Evolutionary conservation across 345 rosid genomes (phyloP).

Genomic region (Mallotus nudiflorus): DNA sequence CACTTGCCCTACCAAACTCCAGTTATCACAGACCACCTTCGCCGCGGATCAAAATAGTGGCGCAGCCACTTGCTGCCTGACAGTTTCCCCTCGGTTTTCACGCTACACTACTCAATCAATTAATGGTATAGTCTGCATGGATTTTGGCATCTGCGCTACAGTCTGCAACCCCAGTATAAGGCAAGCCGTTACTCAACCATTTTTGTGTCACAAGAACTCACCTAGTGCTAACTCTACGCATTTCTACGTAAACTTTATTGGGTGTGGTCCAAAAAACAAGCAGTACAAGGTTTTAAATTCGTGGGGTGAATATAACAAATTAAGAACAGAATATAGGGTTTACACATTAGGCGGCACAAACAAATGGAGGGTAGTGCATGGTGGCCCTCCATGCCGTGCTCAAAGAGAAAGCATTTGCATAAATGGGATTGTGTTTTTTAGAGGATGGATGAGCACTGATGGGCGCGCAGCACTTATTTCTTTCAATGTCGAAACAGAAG

Average conservation of each 20-base stretch:
- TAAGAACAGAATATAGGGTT: conserved; percentile 3
- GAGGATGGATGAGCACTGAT: conserved; percentile 1
- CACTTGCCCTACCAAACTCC: conserved; percentile 21
- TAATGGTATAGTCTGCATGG: conserved; percentile 26
- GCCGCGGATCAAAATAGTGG: conserved; percentile 8
- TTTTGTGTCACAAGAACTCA: conserved; percentile 4
- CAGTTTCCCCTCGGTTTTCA: conserved; percentile 15
- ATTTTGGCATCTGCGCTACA: conserved; percentile 25
- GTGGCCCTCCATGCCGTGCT: conserved; percentile 18
- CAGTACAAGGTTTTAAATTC: conserved; percentile 27
- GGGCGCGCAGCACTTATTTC: neutral
- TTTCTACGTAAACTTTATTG: conserved; percentile 23
- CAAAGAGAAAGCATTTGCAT: conserved; percentile 20
- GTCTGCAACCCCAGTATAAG: conserved; percentile 30
- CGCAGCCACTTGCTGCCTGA: conserved; percentile 1
- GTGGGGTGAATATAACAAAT: conserved; percentile 4
- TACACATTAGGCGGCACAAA: conserved; percentile 17
- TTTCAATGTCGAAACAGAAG: conserved; percentile 16
- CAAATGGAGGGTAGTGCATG: conserved; percentile 14
- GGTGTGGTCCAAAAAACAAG: conserved; percentile 17
- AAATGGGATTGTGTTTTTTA: conserved; percentile 19
- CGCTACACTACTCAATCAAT: conserved; percentile 23
- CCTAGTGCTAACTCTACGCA: conserved; percentile 2
- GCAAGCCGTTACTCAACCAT: conserved; percentile 3
- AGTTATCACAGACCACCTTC: conserved; percentile 16